Conservation (phyloP, 1,139 yeast genomes). For the Hemisphaericaspora xylofermentans region DNA sequence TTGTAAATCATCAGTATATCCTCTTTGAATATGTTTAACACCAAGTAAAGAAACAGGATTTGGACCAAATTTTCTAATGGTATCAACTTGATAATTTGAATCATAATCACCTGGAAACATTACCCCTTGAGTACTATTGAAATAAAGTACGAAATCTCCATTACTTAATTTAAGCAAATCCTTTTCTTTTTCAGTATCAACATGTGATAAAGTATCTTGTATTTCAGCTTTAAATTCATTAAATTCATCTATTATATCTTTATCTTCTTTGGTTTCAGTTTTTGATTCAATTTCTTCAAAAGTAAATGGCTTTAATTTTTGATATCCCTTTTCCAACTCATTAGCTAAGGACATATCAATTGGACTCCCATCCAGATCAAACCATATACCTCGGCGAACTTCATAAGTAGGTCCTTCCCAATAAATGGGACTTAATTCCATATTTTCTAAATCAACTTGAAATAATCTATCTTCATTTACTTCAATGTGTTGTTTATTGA, state of each 20-base stretch:
- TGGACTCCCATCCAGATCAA: slow-evolving; percentile 61
- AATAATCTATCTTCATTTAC: slow-evolving; percentile 84
- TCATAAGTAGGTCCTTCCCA: slow-evolving; percentile 91
- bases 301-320: slow-evolving; percentile 30
- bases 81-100: slow-evolving; percentile 36
- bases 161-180: slow-evolving; percentile 33
- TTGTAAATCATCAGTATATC: slow-evolving; percentile 32
- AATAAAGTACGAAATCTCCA: slow-evolving; percentile 33
- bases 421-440: slow-evolving; percentile 66
- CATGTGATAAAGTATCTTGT: slow-evolving; percentile 8
- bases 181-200: slow-evolving; percentile 22
- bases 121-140: slow-evolving; percentile 34
- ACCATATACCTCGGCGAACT: slow-evolving; percentile 87
- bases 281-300: slow-evolving; percentile 18
- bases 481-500: too few relatives aligned
- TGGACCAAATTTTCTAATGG: slow-evolving; percentile 39
- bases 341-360: slow-evolving; percentile 50
- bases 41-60: slow-evolving; percentile 31
- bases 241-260: slow-evolving; percentile 23
- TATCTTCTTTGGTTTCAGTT: slow-evolving; percentile 11
- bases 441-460: slow-evolving; percentile 59
- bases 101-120: slow-evolving; percentile 37
- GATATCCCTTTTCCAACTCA: slow-evolving; percentile 60
- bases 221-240: slow-evolving; percentile 16
- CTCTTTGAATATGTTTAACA: slow-evolving; percentile 40